phyloP scores from a whole-genome alignment of 441 rosid genomes.

The Croton setiger region DNA sequence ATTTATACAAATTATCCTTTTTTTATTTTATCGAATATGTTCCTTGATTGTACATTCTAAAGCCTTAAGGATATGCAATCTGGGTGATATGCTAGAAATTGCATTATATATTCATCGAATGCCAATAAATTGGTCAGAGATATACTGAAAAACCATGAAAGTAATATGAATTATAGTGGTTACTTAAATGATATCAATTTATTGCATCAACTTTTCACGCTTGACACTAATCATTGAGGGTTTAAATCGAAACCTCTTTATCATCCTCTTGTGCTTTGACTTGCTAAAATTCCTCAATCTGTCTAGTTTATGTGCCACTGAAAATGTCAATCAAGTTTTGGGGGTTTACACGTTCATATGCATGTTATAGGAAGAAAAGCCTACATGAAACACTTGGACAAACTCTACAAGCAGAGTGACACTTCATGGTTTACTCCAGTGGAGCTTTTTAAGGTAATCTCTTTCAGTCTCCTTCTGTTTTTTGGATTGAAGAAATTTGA shows the following conservation, averaged over 20 bases:
- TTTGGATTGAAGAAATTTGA: background rate
- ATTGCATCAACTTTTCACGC: background rate
- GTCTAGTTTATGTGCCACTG: background rate
- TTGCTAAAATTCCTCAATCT: background rate
- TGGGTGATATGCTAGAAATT: background rate
- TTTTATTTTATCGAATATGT: background rate
- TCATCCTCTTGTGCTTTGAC: background rate
- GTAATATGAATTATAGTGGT: background rate
- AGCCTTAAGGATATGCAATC: background rate
- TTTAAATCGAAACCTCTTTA: background rate
- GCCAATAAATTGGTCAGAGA: background rate
- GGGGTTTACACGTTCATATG: background rate
- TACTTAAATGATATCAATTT: background rate
- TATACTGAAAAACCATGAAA: background rate
- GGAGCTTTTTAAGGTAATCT: conserved; percentile 86
- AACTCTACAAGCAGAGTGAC: conserved; percentile 83
- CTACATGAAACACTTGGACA: conserved; percentile 72
- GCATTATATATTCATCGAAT: background rate
- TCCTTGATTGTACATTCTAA: background rate
- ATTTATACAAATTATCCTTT: background rate
- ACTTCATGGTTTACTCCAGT: conserved; percentile 97
- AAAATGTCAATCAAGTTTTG: conserved; percentile 1
- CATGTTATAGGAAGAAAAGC: conserved; percentile 67
- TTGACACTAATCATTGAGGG: background rate
- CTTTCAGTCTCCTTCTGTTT: conserved; percentile 2